Evolutionary conservation across 2,329 filamentous ascomycete species (phyloP).

Genomic region (Penicillium sp.): DNA sequence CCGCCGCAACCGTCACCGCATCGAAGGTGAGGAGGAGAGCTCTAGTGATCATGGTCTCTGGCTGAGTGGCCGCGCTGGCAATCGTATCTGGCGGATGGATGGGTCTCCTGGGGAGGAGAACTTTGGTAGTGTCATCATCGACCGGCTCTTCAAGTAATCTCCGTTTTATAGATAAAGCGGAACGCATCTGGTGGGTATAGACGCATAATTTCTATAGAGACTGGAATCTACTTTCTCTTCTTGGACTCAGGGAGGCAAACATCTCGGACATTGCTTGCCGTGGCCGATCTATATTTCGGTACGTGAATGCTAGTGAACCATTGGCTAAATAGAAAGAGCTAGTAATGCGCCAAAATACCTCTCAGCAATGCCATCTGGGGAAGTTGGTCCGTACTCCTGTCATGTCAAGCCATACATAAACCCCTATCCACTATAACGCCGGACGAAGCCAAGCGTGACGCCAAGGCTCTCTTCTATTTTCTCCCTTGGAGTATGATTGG

Average conservation of each 20-base stretch:
- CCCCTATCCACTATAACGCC: background rate
- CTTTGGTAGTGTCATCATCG: constrained; percentile 59
- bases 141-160: constrained; percentile 49
- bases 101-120: constrained; percentile 57
- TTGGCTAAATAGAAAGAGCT: background rate
- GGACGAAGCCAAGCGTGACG: background rate
- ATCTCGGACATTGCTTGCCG: background rate
- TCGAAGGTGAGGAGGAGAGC: constrained; percentile 46
- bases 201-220: background rate
- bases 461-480: background rate
- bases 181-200: background rate
- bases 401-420: background rate
- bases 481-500: background rate
- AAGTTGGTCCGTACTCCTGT: background rate
- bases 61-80: constrained; percentile 65
- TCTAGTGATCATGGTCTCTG: constrained; percentile 67
- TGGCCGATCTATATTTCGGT: background rate
- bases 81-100: constrained; percentile 68
- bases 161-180: background rate
- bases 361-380: background rate
- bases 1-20: constrained; percentile 47
- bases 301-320: no score
- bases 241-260: background rate
- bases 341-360: background rate
- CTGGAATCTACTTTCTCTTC: background rate